A percentile compares a stretch with the other conserved stretches of the same genome.
Evolutionary conservation across 2,329 filamentous ascomycete species (phyloP).

Genomic region (Fusarium multiceps): DNA sequence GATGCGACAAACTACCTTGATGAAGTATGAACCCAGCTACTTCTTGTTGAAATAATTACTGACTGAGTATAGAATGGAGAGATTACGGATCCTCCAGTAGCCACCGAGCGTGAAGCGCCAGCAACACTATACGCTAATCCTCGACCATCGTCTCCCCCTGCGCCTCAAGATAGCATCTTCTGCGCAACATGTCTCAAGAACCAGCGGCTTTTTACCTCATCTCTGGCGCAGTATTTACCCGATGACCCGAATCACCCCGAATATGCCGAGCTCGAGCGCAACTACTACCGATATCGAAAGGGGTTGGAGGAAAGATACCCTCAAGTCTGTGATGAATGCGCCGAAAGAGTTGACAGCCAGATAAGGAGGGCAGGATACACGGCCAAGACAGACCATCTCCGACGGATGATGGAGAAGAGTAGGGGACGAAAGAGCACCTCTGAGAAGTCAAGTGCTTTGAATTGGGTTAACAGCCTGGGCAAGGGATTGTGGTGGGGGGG

Average conservation of each 20-base stretch:
- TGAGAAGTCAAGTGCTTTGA: conserved; percentile 53
- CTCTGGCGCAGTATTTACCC: conserved; percentile 82
- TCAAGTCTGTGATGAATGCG: conserved; percentile 85
- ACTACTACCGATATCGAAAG: conserved; percentile 75
- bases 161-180: conserved; percentile 57
- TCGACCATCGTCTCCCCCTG: conserved; percentile 46
- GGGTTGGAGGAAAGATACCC: conserved; percentile 86
- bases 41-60: neutral
- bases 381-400: conserved; percentile 83
- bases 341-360: conserved; percentile 75
- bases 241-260: conserved; percentile 72
- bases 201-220: conserved; percentile 81
- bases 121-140: conserved; percentile 61
- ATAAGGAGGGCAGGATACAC: conserved; percentile 80
- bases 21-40: conserved; percentile 64
- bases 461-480: conserved; percentile 57
- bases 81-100: conserved; percentile 85
- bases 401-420: conserved; percentile 78
- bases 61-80: conserved; percentile 74
- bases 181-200: conserved; percentile 89
- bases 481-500: conserved; percentile 62
- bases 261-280: conserved; percentile 74
- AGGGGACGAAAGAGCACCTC: conserved; percentile 50
- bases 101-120: conserved; percentile 59
- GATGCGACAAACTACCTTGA: conserved; percentile 92